These are phyloP conservation scores for Bryoglossum gracile DNA, from an alignment of 495 filamentous ascomycete genomes.

Conservation along the genomic window DNA sequence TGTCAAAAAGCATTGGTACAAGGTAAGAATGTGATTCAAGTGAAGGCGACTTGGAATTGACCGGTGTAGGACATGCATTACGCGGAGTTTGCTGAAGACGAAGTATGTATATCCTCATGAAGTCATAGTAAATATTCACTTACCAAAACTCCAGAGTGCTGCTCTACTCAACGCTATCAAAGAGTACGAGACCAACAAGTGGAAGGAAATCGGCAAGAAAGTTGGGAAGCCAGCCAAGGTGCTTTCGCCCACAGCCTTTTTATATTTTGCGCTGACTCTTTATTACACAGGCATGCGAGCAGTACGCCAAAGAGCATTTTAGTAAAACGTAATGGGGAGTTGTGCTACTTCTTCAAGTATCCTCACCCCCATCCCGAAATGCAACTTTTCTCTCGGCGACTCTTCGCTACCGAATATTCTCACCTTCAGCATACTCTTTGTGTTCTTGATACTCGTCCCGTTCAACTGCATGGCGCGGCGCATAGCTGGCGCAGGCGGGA, in stretches of 20 bases:
- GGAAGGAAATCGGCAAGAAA: slow-evolving; percentile 94
- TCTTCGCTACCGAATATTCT: too few species aligned
- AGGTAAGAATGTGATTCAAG: slow-evolving; percentile 52
- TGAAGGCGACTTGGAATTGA: slow-evolving; percentile 6
- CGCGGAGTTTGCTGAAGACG: slow-evolving; percentile 96
- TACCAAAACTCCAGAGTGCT: slow-evolving; percentile 49
- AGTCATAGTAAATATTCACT: slow-evolving; percentile 1
- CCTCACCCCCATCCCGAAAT: neutral
- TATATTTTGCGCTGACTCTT: slow-evolving; percentile 23
- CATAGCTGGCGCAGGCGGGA: slow-evolving; percentile 16
- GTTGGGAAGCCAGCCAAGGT: slow-evolving; percentile 98
- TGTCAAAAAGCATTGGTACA: slow-evolving; percentile 99
- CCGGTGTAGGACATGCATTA: slow-evolving; percentile 84
- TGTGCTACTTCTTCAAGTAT: neutral
- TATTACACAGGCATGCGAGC: slow-evolving; percentile 84
- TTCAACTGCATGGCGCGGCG: slow-evolving; percentile 12
- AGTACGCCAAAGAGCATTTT: slow-evolving; percentile 97
- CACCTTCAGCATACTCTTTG: too few species aligned
- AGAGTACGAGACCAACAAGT: slow-evolving; percentile 96
- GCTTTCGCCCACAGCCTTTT: slow-evolving; percentile 16
- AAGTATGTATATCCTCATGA: slow-evolving; percentile 48
- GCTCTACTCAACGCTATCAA: slow-evolving; percentile 91
- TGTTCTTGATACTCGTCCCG: neutral
- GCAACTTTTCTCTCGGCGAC: too few species aligned
- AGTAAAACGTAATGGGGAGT: slow-evolving; percentile 19